phyloP scores from a whole-genome alignment of 768 basidiomycete genomes.

The Boletus huronensis region DNA sequence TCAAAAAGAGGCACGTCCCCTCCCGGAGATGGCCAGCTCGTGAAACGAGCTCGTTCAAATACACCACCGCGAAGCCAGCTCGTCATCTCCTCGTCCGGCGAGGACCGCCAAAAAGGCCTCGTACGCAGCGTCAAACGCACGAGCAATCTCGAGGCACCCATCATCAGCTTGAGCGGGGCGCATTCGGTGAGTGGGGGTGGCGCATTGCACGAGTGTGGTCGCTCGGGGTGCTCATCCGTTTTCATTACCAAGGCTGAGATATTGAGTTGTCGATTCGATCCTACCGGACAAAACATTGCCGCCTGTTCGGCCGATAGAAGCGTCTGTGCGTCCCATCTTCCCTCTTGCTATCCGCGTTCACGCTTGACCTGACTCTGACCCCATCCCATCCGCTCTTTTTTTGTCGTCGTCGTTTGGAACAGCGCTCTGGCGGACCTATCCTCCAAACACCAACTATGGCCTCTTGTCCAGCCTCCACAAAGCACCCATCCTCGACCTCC shows the following conservation, averaged over 20 bases:
- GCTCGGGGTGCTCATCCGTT: not conserved
- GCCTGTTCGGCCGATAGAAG: conserved; percentile 88
- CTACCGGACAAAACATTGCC: conserved; percentile 90
- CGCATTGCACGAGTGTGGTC: not conserved
- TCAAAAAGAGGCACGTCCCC: conserved; percentile 70
- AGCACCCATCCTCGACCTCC: conserved; percentile 88
- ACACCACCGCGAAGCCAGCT: conserved; percentile 62
- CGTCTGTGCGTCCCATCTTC: conserved; percentile 61
- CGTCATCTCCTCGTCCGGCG: conserved; percentile 69
- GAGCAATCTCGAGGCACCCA: conserved; percentile 90
- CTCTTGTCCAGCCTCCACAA: conserved; percentile 81
- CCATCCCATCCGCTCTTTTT: not conserved
- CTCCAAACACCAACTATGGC: conserved; percentile 91
- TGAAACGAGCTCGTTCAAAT: conserved; percentile 58
- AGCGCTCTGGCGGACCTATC: conserved; percentile 90
- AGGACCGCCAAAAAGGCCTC: conserved; percentile 74
- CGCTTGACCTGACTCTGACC: not conserved
- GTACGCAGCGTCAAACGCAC: conserved; percentile 87
- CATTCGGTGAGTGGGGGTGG: conserved; percentile 62
- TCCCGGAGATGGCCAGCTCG: conserved; percentile 46
- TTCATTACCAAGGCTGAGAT: conserved; percentile 66
- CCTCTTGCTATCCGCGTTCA: not conserved
- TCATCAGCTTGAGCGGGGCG: conserved; percentile 84
- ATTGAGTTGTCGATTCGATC: conserved; percentile 88
- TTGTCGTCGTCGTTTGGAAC: not conserved